Percentiles rank a stretch among this genome's conserved stretches.
phyloP scores from a whole-genome alignment of 495 filamentous ascomycete genomes.

The Aspergillus coremiiformis region DNA sequence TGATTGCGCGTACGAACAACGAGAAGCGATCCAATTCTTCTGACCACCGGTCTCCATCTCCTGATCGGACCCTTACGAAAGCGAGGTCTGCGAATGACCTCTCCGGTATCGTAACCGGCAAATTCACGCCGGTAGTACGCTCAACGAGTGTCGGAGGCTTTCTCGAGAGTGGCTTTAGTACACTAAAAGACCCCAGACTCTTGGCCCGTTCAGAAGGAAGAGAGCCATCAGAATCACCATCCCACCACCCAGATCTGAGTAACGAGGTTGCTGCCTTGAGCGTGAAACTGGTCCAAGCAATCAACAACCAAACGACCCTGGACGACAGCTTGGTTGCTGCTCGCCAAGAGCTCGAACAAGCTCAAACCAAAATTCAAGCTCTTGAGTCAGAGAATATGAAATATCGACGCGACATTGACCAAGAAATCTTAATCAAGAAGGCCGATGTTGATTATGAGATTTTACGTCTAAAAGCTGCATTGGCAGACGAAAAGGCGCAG shows the following conservation, averaged over 20 bases:
- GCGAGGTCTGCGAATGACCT: constrained; percentile 40
- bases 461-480: constrained; percentile 56
- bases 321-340: constrained; percentile 82
- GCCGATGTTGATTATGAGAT: constrained; percentile 64
- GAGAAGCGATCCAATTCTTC: constrained; percentile 40
- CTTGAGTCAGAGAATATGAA: constrained; percentile 63
- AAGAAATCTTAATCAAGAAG: constrained; percentile 62
- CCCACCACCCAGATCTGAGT: constrained; percentile 70
- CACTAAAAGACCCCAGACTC: constrained; percentile 45
- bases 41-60: constrained; percentile 32
- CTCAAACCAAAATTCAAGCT: constrained; percentile 56
- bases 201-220: constrained; percentile 28
- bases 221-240: constrained; percentile 30
- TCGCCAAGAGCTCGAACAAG: constrained; percentile 73
- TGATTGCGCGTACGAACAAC: constrained; percentile 35
- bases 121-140: constrained; percentile 14
- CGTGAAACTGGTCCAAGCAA: constrained; percentile 92
- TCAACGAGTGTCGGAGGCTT: constrained; percentile 24
- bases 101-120: constrained; percentile 22
- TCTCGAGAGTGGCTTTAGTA: constrained; percentile 40
- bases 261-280: constrained; percentile 85
- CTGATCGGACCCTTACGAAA: constrained; percentile 36
- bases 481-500: constrained; percentile 55
- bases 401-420: constrained; percentile 62
- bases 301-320: constrained; percentile 90